Percentiles rank a stretch among this genome's conserved stretches.
Conservation (phyloP, 805 yeast species). For the Barnettozyma sucrosica region DNA sequence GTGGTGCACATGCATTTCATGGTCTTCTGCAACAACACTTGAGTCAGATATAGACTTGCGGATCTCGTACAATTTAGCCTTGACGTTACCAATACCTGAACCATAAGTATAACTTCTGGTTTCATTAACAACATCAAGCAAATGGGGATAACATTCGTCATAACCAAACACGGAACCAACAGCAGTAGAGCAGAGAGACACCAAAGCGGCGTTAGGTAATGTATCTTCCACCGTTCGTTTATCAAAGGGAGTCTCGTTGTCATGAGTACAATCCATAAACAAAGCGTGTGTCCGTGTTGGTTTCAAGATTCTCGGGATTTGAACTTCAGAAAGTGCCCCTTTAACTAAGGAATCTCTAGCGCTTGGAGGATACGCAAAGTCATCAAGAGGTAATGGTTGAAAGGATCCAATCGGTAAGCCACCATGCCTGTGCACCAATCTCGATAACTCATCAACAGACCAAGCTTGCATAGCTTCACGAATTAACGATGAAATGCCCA, state of each 20-base stretch:
- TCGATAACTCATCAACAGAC: conserved; percentile 78
- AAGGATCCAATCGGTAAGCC: conserved; percentile 94
- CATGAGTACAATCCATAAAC: conserved; percentile 97
- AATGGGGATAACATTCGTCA: conserved; percentile 84
- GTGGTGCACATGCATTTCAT: conserved; percentile 92
- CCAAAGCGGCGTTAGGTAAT: conserved; percentile 89
- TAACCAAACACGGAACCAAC: conserved; percentile 92
- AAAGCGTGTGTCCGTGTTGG: conserved; percentile 85
- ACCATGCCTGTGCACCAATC: conserved; percentile 85
- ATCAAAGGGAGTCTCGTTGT: conserved; percentile 83
- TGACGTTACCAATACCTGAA: conserved; percentile 73
- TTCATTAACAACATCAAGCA: conserved; percentile 79
- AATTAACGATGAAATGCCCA: conserved; percentile 83
- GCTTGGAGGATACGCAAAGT: conserved; percentile 59
- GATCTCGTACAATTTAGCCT: conserved; percentile 51
- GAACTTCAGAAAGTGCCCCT: conserved; percentile 49
- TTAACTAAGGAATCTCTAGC: conserved; percentile 17
- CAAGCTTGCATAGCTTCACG: conserved; percentile 98
- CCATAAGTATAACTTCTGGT: conserved; percentile 50
- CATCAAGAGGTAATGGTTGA: conserved; percentile 72
- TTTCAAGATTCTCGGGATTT: conserved; percentile 59
- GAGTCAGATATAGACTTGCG: conserved; percentile 52
- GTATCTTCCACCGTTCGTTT: conserved; percentile 93
- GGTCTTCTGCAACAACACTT: conserved; percentile 43
- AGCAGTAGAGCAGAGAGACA: conserved; percentile 88